Conservation (phyloP, 768 basidiomycete genomes). For the Mycena indigotica region DNA sequence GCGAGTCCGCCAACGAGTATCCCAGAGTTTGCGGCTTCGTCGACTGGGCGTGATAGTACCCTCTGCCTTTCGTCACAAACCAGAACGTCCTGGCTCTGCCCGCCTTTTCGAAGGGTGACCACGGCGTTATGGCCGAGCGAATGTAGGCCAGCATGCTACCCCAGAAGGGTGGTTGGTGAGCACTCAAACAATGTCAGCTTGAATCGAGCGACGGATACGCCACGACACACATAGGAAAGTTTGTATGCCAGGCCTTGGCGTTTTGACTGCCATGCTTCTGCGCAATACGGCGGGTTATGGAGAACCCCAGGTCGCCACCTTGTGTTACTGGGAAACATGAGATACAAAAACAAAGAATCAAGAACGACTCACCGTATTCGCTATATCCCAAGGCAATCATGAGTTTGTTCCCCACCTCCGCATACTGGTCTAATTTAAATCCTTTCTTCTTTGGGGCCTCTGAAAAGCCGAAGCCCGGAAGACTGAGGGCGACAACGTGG, state of each 20-base stretch:
- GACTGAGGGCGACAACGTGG: constrained; percentile 61
- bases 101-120: constrained; percentile 31
- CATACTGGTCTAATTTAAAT: constrained; percentile 49
- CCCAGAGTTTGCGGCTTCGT: constrained; percentile 58
- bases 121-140: background rate
- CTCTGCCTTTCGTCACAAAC: constrained; percentile 29
- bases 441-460: constrained; percentile 53
- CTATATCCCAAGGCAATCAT: constrained; percentile 52
- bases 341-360: background rate
- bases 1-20: constrained; percentile 59
- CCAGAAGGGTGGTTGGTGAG: background rate
- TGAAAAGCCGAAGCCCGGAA: constrained; percentile 68
- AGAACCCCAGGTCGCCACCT: constrained; percentile 50
- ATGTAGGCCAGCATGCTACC: background rate
- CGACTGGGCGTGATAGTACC: constrained; percentile 43
- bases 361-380: constrained; percentile 44
- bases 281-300: constrained; percentile 34
- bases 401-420: constrained; percentile 52
- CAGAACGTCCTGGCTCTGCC: constrained; percentile 30
- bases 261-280: constrained; percentile 37
- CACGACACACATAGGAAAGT: background rate
- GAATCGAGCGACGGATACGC: background rate
- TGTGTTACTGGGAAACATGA: constrained; percentile 44
- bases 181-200: background rate
- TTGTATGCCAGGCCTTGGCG: constrained; percentile 32